Base-by-base conservation (phyloP, 2,329 filamentous ascomycete species). In the Aspergillus flavus region DNA sequence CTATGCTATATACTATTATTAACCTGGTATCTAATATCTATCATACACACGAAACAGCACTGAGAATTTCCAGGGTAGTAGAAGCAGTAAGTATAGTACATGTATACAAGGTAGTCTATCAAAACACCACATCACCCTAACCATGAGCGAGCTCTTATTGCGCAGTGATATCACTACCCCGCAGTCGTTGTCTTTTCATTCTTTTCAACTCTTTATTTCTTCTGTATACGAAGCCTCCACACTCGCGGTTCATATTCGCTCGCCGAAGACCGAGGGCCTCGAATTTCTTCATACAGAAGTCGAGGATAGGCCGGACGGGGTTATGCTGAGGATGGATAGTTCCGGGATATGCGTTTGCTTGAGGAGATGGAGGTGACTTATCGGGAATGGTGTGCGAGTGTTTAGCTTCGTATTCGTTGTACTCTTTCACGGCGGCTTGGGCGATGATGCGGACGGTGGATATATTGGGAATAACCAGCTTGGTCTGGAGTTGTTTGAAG, bases 371-470 rank as follows among this genome's bases (percentile, higher is more conserved):
- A 7, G 55, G 48, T 16, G 54, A 36, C 9, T 58, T 41, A 39
- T 61, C 52, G 52, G 10, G 30, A 41, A 32, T 21, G 14, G 21
- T 23, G 28, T 23, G 41, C n/a, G 21, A 28, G 19, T 34, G 39
- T 26, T 56, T 21, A 50, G 62, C 43, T 32, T 63, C 45, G 16
- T 30, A 56, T 23, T 54, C 57, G 10, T 62, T 30, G 26, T 71
- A 72, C 58, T 80, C 76, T 30, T 66, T 66, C 34, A 74, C 63
- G 3, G 78, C 78, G 12, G 68, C 71, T 61, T 73, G 73, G 1
- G 74, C 70, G 58, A 80, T 75, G 36, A 79, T 75, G 45, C 77
- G 72, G 58, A 79, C 68, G 12, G 76, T 77, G 48, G 71, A 75
- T 14, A 76, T 59, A 58, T 78, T 72, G 3, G 78, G 76, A 34